Evolutionary conservation across 2,329 filamentous ascomycete species (phyloP), one percentile per base, ranked within the genome.

Genomic region (Aspergillus texensis): DNA sequence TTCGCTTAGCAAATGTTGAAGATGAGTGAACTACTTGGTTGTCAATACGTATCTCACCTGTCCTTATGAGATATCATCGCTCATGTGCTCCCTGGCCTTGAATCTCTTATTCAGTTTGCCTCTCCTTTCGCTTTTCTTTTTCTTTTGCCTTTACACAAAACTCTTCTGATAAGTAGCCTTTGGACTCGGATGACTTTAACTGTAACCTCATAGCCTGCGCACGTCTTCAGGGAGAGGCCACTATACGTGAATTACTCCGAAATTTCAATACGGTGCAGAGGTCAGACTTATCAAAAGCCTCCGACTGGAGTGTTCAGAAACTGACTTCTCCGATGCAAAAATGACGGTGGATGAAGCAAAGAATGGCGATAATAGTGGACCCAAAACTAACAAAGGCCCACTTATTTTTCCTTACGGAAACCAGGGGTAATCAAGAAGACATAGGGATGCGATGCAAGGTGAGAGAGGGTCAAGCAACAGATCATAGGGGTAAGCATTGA

Each of bases 401-500:
- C 48, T 32, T 32, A 11, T 52, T 21, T 52, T 52, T 32, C 48
- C 30, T n/a, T 19, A 16, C 28, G 11, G 28, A 32, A 34, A 52
- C 28, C 28, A 52, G 48, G 48, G 48, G 48, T 21, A 45, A 54
- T n/a, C 52, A 57, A 62, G 54, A 59, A 48, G 26, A 48, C 12
- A 10, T 34, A 52, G 28, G 48, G 26, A 32, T 52, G 26, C 26
- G 16, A 52, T 19, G 48, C 28, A 32, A 28, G 28, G 28, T 32
- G 19, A 52, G 30, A 52, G 48, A 52, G 48, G 48, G 11, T 52
- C 21, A 32, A 32, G 9, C n/a, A 52, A 52, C 28, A 32, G 19
- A 19, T 32, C 32, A 32, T 24, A 26, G 10, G 12, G 46, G 32
- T 30, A 30, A 9, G 9, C 16, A 16, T 19, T 16, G 14, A 30